Evolutionary conservation across 1,284 basidiomycete species (phyloP).

Genomic region (Quambalaria eucalypti): DNA sequence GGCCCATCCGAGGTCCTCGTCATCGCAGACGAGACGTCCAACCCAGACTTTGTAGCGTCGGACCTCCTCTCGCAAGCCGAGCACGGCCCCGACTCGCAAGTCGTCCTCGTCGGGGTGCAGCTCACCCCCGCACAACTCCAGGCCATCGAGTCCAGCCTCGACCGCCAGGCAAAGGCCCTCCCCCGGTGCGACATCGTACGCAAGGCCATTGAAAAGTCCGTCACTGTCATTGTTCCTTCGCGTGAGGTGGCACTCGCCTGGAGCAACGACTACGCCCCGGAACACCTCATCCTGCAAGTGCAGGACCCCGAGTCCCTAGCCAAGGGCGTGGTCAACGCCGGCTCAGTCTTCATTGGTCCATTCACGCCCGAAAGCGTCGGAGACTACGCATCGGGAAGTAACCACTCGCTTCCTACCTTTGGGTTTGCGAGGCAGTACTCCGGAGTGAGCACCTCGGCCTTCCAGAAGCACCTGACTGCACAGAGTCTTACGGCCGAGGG

Average conservation of each 20-base stretch:
- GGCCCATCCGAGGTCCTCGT: conserved; percentile 62
- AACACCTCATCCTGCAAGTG: conserved; percentile 53
- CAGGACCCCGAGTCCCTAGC: conserved; percentile 25
- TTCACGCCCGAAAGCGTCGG: conserved; percentile 76
- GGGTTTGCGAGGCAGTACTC: conserved; percentile 96
- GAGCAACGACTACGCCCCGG: conserved; percentile 85
- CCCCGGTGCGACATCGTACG: conserved; percentile 82
- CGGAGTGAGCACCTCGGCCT: conserved; percentile 91
- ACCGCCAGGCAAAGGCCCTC: conserved; percentile 74
- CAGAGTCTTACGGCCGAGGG: conserved; percentile 80
- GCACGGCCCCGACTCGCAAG: conserved; percentile 95
- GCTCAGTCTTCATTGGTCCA: conserved; percentile 83
- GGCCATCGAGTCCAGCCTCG: conserved; percentile 75
- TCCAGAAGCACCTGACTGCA: conserved; percentile 98
- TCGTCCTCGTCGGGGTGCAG: conserved; percentile 75
- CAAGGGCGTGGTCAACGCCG: conserved; percentile 52
- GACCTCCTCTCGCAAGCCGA: conserved; percentile 93
- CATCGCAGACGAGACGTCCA: conserved; percentile 77
- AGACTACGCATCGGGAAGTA: conserved; percentile 96
- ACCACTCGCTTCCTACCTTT: conserved; percentile 65
- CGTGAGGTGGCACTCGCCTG: conserved; percentile 73
- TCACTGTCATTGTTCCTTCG: conserved; percentile 67
- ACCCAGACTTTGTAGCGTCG: conserved; percentile 85
- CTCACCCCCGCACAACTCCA: conserved; percentile 60
- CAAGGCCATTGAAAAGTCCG: conserved; percentile 79